These are phyloP conservation scores for Ophiorrhiza pumila DNA, from an alignment of 257 asterid genomes.

Conservation along the genomic window DNA sequence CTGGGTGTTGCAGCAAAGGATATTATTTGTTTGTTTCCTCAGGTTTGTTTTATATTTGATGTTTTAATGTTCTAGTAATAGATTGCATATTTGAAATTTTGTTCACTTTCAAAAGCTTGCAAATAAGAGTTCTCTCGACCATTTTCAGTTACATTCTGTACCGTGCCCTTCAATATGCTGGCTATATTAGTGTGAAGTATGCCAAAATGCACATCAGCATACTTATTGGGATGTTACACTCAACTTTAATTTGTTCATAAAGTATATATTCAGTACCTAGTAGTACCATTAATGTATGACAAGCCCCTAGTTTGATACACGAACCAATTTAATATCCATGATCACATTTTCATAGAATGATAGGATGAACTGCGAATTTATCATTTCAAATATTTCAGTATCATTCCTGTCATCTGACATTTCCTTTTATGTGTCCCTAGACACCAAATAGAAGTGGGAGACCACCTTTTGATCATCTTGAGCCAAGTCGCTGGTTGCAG, in stretches of 20 bases:
- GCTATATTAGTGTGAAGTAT: background rate
- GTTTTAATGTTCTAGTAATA: background rate
- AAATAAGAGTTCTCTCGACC: background rate
- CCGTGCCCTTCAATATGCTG: background rate
- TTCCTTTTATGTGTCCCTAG: constrained; percentile 38
- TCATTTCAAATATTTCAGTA: background rate
- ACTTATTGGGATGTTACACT: background rate
- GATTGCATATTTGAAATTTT: background rate
- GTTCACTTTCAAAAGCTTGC: background rate
- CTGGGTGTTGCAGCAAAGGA: constrained; percentile 82
- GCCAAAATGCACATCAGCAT: background rate
- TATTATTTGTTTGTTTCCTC: constrained; percentile 72
- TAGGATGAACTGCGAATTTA: background rate
- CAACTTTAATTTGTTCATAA: background rate
- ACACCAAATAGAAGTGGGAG: constrained; percentile 83
- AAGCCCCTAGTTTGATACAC: background rate
- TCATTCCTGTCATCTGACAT: constrained; percentile 17
- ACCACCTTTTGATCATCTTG: constrained; percentile 81
- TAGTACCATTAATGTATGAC: background rate
- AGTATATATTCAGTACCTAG: background rate
- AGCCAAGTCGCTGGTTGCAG: constrained; percentile 89
- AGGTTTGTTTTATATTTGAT: constrained; percentile 43
- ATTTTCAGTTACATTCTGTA: background rate
- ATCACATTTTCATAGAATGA: background rate
- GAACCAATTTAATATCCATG: background rate